Evolutionary conservation across 495 filamentous ascomycete genomes (phyloP).

Genomic region (Aspergillus sclerotioniger): DNA sequence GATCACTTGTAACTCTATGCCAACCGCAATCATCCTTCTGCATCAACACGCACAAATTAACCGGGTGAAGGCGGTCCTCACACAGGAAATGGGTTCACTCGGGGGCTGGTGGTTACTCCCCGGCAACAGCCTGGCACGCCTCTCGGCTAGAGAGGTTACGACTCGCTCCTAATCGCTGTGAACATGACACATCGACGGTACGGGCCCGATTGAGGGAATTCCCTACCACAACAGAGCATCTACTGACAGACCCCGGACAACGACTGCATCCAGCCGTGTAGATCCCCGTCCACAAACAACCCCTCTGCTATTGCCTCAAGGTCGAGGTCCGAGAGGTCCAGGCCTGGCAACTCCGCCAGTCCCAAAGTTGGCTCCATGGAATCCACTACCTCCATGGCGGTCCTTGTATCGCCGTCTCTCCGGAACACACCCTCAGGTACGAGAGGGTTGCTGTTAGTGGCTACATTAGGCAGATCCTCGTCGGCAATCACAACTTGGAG

Average conservation of each 20-base stretch:
- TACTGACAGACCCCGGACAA: not conserved
- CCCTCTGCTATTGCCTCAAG: not conserved
- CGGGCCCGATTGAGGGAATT: no score
- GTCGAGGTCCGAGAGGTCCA: not conserved
- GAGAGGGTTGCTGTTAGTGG: not conserved
- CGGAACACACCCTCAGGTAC: not conserved
- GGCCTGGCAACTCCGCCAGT: not conserved
- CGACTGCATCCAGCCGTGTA: not conserved
- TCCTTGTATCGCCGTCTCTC: not conserved
- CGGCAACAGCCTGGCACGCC: not conserved
- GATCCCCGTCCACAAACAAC: not conserved
- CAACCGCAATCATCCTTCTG: not conserved
- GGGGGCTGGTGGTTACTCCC: not conserved
- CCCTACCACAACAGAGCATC: no score
- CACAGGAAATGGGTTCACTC: not conserved
- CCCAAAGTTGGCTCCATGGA: not conserved
- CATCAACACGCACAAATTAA: not conserved
- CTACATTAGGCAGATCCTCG: not conserved
- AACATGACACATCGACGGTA: constrained; percentile 7
- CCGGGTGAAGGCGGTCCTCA: not conserved
- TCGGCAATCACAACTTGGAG: not conserved
- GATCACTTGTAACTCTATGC: no score
- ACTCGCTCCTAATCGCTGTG: constrained; percentile 28
- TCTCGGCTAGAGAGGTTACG: constrained; percentile 7
- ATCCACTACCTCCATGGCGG: not conserved